Conservation (phyloP, 768 basidiomycete genomes). For the Psilocybe azurescens region DNA sequence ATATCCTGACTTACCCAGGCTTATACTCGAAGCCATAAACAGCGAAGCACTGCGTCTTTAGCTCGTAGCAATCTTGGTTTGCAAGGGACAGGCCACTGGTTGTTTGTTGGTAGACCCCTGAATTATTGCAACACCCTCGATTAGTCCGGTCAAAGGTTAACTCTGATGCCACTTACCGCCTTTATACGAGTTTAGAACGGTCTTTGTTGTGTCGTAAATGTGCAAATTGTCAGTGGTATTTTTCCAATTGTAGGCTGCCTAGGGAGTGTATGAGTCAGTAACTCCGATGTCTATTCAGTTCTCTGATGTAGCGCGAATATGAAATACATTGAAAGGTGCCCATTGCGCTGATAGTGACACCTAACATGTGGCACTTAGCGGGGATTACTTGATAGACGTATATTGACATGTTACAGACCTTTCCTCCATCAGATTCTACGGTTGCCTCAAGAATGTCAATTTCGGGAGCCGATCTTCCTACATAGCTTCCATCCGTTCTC, state of each 20-base stretch:
- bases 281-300: background rate
- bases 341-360: conserved; percentile 60
- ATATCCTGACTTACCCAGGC: conserved; percentile 39
- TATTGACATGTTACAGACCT: conserved; percentile 16
- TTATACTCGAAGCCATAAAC: conserved; percentile 56
- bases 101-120: conserved; percentile 67
- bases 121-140: conserved; percentile 34
- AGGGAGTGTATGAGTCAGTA: conserved; percentile 26
- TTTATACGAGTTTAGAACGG: conserved; percentile 57
- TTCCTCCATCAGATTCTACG: conserved; percentile 32
- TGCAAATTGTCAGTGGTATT: conserved; percentile 54
- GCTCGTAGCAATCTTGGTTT: conserved; percentile 70
- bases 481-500: conserved; percentile 53
- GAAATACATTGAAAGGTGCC: conserved; percentile 62
- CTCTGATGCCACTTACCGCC: conserved; percentile 52
- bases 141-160: conserved; percentile 12
- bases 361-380: conserved; percentile 25
- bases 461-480: conserved; percentile 68
- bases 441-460: conserved; percentile 72
- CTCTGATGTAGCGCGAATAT: background rate
- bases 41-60: conserved; percentile 31
- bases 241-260: conserved; percentile 63
- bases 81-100: conserved; percentile 69
- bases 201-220: conserved; percentile 52
- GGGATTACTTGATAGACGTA: background rate